These are phyloP conservation scores for Phaffia tasmanica DNA, from an alignment of 768 basidiomycete genomes.

Conservation along the genomic window DNA sequence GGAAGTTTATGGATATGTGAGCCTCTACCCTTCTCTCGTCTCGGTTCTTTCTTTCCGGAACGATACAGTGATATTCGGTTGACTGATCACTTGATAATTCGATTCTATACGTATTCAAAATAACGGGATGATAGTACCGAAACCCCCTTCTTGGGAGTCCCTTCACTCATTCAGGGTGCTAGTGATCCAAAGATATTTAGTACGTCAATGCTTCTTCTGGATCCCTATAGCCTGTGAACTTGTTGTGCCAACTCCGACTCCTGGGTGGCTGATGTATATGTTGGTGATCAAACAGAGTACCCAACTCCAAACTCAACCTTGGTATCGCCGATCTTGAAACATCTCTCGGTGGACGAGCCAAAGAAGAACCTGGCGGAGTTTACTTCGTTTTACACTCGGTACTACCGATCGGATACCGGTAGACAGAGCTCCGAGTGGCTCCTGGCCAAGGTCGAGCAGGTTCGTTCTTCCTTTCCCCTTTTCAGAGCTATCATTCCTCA, in stretches of 20 bases:
- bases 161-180: too few species aligned
- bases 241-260: background rate
- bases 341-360: conserved; percentile 56
- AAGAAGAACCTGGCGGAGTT: conserved; percentile 55
- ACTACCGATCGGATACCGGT: conserved; percentile 58
- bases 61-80: conserved; percentile 3
- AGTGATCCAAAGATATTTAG: too few species aligned
- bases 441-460: conserved; percentile 55
- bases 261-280: too few species aligned
- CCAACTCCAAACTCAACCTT: conserved; percentile 53
- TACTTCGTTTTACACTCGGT: conserved; percentile 59
- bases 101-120: too few species aligned
- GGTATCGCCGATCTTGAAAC: conserved; percentile 53
- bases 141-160: too few species aligned
- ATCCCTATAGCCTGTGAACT: too few species aligned
- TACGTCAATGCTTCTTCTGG: too few species aligned
- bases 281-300: conserved; percentile 40
- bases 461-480: conserved; percentile 30
- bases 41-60: background rate
- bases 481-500: background rate
- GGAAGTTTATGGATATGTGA: conserved; percentile 74
- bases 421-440: conserved; percentile 69
- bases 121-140: too few species aligned
- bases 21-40: background rate
- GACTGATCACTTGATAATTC: too few species aligned